These are phyloP conservation scores for Penicillium griseofulvum DNA, from an alignment of 2,329 filamentous ascomycete genomes.

Conservation along the genomic window DNA sequence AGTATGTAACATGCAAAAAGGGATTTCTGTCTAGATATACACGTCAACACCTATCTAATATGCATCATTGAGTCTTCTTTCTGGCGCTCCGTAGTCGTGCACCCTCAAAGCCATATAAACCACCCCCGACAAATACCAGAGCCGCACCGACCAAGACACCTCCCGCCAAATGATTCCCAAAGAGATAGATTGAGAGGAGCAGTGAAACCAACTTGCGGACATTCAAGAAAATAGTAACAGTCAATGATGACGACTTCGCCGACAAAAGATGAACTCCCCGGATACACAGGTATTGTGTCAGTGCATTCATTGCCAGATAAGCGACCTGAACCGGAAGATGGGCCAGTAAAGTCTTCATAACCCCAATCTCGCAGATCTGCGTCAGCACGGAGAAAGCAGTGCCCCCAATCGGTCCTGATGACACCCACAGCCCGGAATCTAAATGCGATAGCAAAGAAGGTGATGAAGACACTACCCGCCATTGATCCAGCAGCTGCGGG, in stretches of 20 bases:
- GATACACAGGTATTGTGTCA: constrained; percentile 94
- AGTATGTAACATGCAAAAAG: not conserved
- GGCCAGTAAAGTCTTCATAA: constrained; percentile 26
- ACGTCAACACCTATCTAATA: not conserved
- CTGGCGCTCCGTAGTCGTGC: constrained; percentile 34
- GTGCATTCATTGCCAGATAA: constrained; percentile 53
- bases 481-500: constrained; percentile 36
- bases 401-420: not conserved
- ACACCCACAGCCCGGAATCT: not conserved
- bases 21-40: not conserved
- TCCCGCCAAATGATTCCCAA: constrained; percentile 75
- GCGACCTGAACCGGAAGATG: constrained; percentile 36
- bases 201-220: constrained; percentile 91
- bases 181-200: constrained; percentile 86
- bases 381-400: constrained; percentile 13
- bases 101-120: constrained; percentile 77
- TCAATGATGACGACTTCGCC: constrained; percentile 82
- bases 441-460: constrained; percentile 30
- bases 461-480: constrained; percentile 35
- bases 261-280: constrained; percentile 93
- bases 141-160: constrained; percentile 78
- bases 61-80: constrained; percentile 18
- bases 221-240: constrained; percentile 94
- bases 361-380: constrained; percentile 15
- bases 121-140: constrained; percentile 88